Base-by-base conservation (phyloP, 768 basidiomycete genomes). In the Candolleomyces aberdarensis region DNA sequence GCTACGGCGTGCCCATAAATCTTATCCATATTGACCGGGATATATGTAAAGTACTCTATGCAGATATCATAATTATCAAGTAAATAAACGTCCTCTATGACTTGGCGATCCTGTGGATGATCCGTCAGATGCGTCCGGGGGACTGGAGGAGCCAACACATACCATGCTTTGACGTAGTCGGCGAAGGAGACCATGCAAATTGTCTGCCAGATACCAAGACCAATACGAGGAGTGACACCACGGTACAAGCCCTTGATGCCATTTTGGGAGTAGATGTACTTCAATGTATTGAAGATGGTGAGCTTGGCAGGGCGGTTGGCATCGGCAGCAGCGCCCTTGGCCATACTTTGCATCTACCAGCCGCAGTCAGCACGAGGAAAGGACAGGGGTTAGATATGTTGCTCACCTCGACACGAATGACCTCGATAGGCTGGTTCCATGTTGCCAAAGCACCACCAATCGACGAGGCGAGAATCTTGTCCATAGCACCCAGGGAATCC, bases 401-500 rank as follows among this genome's bases (percentile, higher is more conserved):
- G 65, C 72, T 47, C 71, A 93, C 94, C 83, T 97, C 96, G 36
- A 98, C 94, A 59, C 96, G 92, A 65, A 98, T 84, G 66, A 98
- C 96, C 76, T 98, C 96, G 62, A 98, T 97, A 44, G 95, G 96
- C 72, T 98, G 97, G 75, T 99, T 99, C 97, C 97, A 99, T 56
- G 95, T 97, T 13, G 94, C 96, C 63, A 98, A 77, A 48, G 97
- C 96, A 75, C 97, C 96, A 69, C 92, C 96, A 58, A 98, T 82
- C 0, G 89, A 85, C 17, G 94, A 96, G 8, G 95, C 82, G 39
- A 89, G 59, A 67, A 98, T 94, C 77, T 96, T 98, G 72, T 99
- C 97, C 19, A 84, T 14, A 6, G 92, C 85, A 61, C 85, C 79
- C 48, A 93, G 79, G 64, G 80, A 85, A 14, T 96, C 92, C 40